Evolutionary conservation across 129 eudicot species (phyloP).

Genomic region (Logfia minima): DNA sequence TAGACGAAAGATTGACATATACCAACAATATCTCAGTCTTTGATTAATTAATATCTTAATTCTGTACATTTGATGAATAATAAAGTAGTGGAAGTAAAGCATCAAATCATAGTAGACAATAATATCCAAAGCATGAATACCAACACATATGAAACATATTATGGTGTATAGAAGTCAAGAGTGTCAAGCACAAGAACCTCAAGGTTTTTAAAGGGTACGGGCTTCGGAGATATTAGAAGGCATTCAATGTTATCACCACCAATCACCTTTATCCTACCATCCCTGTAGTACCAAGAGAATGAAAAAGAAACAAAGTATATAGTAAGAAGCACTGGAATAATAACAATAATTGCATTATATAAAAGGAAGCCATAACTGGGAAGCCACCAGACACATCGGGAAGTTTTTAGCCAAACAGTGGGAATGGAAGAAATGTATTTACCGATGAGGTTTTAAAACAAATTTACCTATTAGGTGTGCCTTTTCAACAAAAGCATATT

Average conservation of each 20-base stretch:
- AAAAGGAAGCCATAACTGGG: neutral
- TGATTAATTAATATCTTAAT: constrained; percentile 1
- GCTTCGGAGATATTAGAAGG: constrained; percentile 49
- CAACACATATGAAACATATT: constrained; percentile 10
- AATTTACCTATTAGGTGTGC: too few species aligned
- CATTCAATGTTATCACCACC: constrained; percentile 69
- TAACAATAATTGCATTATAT: neutral
- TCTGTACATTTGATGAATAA: neutral
- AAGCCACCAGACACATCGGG: too few species aligned
- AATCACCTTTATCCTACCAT: constrained; percentile 64
- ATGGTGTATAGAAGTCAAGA: constrained; percentile 23
- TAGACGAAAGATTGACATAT: neutral
- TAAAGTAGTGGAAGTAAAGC: neutral
- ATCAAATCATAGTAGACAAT: neutral
- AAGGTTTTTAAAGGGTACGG: constrained; percentile 49
- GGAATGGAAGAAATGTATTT: too few species aligned
- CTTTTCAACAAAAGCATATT: too few species aligned
- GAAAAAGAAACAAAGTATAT: constrained; percentile 9
- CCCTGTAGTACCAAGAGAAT: constrained; percentile 41
- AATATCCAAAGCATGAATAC: neutral
- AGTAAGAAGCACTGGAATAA: neutral
- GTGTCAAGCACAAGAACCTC: constrained; percentile 45
- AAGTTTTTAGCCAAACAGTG: too few species aligned
- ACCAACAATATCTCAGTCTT: constrained; percentile 19
- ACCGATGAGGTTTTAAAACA: too few species aligned